A percentile compares a stretch with the other conserved stretches of the same genome.
Conservation (phyloP, 129 eudicot species). For the Centrapalus pauciflorus region DNA sequence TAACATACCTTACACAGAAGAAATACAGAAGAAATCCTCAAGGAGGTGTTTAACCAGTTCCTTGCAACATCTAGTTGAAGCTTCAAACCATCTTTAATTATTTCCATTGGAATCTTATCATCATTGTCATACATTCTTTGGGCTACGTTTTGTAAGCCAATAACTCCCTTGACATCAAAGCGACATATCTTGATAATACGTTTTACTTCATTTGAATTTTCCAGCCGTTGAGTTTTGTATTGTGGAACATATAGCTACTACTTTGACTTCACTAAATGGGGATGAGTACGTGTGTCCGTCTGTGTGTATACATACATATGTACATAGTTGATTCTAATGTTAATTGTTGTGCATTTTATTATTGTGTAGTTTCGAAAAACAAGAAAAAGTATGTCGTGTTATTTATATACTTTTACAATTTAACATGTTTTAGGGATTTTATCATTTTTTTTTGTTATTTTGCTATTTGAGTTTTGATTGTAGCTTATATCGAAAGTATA, state of each 20-base stretch:
- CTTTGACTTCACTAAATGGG: too few species aligned
- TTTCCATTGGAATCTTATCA: slow-evolving; percentile 21
- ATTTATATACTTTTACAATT: too few species aligned
- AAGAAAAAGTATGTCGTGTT: too few species aligned
- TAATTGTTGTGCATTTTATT: too few species aligned
- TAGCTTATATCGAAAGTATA: too few species aligned
- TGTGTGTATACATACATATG: too few species aligned
- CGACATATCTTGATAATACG: slow-evolving; percentile 34
- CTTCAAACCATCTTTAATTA: slow-evolving; percentile 26
- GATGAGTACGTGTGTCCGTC: too few species aligned
- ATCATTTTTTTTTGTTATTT: too few species aligned
- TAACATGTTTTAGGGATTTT: too few species aligned
- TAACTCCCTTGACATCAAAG: slow-evolving; percentile 37
- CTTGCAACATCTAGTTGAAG: slow-evolving; percentile 33
- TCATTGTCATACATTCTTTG: slow-evolving; percentile 10
- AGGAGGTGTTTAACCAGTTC: slow-evolving; percentile 53
- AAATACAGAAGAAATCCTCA: slow-evolving; percentile 51
- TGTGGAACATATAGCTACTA: slow-evolving; percentile 8
- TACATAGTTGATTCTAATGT: too few species aligned
- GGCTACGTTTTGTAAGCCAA: slow-evolving; percentile 40
- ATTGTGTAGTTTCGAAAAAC: too few species aligned
- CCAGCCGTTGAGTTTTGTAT: slow-evolving; percentile 25
- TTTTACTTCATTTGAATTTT: slow-evolving; percentile 33
- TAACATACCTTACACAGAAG: slow-evolving; percentile 54
- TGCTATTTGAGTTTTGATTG: too few species aligned